A percentile compares a stretch with the other conserved stretches of the same genome.
Conservation (phyloP, 2,329 filamentous ascomycete species). For the Fusarium oligoseptatum region DNA sequence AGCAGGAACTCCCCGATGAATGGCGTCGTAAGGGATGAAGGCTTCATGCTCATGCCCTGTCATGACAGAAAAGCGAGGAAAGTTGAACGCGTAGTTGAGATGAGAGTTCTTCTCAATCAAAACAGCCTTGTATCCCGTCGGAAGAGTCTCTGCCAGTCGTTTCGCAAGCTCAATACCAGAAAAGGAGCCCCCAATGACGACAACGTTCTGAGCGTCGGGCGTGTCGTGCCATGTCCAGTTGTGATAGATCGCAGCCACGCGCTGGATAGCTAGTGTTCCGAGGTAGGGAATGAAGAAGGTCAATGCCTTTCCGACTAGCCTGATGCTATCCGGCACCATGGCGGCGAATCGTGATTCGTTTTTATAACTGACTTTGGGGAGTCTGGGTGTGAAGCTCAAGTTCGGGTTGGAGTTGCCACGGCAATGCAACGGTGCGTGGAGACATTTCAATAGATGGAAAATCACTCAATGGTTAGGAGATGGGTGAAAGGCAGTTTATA, state of each 20-base stretch:
- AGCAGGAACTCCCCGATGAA: neutral
- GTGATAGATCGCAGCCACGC: neutral
- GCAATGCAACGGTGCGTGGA: neutral
- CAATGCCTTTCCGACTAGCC: neutral
- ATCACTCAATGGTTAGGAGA: neutral
- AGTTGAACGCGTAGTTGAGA: conserved; percentile 15
- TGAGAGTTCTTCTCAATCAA: conserved; percentile 19
- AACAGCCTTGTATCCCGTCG: conserved; percentile 4
- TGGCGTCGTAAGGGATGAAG: conserved; percentile 17
- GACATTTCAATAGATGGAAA: neutral
- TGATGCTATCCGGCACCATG: neutral
- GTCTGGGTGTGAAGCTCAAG: neutral
- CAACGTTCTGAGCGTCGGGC: neutral
- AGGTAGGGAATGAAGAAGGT: neutral
- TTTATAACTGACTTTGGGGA: neutral
- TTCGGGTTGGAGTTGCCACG: neutral
- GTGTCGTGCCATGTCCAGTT: neutral
- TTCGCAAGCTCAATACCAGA: neutral
- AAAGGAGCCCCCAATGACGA: conserved; percentile 20
- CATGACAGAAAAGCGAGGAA: conserved; percentile 20
- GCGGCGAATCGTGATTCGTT: neutral
- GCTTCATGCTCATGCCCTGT: conserved; percentile 8
- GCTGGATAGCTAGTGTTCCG: neutral
- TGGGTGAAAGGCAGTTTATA: neutral
- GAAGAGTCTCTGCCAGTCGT: neutral